Base-by-base conservation (phyloP, 2,329 filamentous ascomycete species). In the Penicillium sp. region DNA sequence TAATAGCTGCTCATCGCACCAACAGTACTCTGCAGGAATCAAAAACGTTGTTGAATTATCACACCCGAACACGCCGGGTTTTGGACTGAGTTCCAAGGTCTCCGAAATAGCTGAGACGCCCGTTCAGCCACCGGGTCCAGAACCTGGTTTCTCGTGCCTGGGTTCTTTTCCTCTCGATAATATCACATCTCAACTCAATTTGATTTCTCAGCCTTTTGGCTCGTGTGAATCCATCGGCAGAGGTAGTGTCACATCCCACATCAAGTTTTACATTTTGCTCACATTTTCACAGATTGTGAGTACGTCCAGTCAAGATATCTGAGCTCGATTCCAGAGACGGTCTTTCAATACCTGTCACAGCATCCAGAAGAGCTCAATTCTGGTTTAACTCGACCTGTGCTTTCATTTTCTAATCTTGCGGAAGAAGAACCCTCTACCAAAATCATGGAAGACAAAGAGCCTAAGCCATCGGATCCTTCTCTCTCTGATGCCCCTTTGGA, bases 31-130 rank as follows among this genome's bases (percentile, higher is more conserved):
- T 12, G 31, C 12, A 8, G n/a, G 23, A n/a, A 53, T 37, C 18
- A 15, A 13, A 7, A 12, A 31, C 29, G 16, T 21, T 12, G 1
- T 21, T 35, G 38, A 5, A 18, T 12, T 25, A 27, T 34, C 35
- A 16, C 13, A 53, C 7, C 44, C 44, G 9, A 40, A 40, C 6
- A 27, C 50, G 31, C 45, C 50, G 9, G 38, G 25, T 32, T 4
- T 48, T 18, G 21, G 29, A 16, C 21, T 34, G 21, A 35, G 38
- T 12, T 44, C 18, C 13, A 46, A 54, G 44, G 32, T 45, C 25
- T 35, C 52, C 32, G 63, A 67, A 34, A 58, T 68, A 47, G 58
- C 63, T 9, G 65, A 65, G 49, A 68, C 63, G 8, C 62, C 64
- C 10, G 42, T 57, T 44, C 38, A 38, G 15, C 45, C 32, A 13